phyloP scores from a whole-genome alignment of 345 rosid genomes.

The Laguncularia racemosa region DNA sequence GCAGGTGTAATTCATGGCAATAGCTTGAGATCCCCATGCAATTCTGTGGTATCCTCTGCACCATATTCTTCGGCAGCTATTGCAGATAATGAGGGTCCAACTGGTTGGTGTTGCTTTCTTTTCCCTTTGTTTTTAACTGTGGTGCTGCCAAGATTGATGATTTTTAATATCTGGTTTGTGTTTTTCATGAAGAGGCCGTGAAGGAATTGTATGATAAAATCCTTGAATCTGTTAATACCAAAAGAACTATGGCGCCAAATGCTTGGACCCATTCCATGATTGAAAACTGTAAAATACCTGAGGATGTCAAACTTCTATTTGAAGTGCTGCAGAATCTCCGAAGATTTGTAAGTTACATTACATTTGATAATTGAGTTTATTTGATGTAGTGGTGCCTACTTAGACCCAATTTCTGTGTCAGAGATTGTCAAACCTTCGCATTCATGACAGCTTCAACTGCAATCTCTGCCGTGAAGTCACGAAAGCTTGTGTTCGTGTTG shows the following conservation, averaged over 20 bases:
- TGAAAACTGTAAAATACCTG: constrained; percentile 47
- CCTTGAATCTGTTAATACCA: constrained; percentile 46
- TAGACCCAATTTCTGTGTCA: constrained; percentile 21
- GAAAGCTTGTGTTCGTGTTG: constrained; percentile 63
- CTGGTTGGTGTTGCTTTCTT: constrained; percentile 30
- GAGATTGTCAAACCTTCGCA: constrained; percentile 78
- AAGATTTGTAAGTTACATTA: constrained; percentile 56
- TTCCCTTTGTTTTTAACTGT: not conserved
- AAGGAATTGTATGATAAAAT: constrained; percentile 64
- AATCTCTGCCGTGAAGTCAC: constrained; percentile 78
- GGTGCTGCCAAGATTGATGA: not conserved
- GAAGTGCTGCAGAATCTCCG: constrained; percentile 53
- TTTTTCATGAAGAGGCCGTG: constrained; percentile 46
- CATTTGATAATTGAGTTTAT: not conserved
- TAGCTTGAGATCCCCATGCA: constrained; percentile 6
- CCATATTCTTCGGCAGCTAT: constrained; percentile 28
- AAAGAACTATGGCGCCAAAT: constrained; percentile 72
- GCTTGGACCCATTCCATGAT: constrained; percentile 82
- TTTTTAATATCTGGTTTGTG: not conserved
- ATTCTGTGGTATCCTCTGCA: constrained; percentile 17
- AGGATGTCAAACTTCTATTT: constrained; percentile 71
- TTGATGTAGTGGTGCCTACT: not conserved
- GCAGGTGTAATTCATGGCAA: constrained; percentile 17
- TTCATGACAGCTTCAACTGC: constrained; percentile 71
- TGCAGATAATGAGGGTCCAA: constrained; percentile 20